These are phyloP conservation scores for Aphelidium insulamus DNA, from an alignment of 371 early-diverging fungal genomes.

Conservation along the genomic window DNA sequence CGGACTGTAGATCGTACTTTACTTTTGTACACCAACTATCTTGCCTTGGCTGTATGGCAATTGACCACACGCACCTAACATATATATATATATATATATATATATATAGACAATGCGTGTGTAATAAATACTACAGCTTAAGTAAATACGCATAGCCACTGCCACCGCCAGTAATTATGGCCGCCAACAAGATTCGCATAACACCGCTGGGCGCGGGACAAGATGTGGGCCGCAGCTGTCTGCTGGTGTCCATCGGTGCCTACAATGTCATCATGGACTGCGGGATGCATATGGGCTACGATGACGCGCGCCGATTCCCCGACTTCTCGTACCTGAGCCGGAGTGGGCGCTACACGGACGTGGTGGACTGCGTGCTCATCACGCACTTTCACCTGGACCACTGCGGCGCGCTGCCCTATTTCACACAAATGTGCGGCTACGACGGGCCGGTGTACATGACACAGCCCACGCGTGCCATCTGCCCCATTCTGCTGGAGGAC, in stretches of 20 bases:
- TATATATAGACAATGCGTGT: no score
- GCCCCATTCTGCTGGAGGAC: constrained; percentile 78
- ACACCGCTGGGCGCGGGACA: constrained; percentile 34
- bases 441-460: constrained; percentile 92
- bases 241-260: constrained; percentile 64
- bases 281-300: constrained; percentile 97
- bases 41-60: no score
- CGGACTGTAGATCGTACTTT: no score
- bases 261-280: constrained; percentile 95
- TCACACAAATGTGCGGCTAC: constrained; percentile 87
- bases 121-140: no score
- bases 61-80: no score
- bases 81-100: no score
- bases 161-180: no score
- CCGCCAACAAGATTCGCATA: background rate
- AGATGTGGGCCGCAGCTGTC: constrained; percentile 87
- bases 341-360: constrained; percentile 53
- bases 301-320: constrained; percentile 87
- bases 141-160: no score
- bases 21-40: no score
- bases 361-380: constrained; percentile 77
- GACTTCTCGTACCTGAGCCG: constrained; percentile 87
- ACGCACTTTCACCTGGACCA: constrained; percentile 95
- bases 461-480: constrained; percentile 84
- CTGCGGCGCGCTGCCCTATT: constrained; percentile 86